phyloP scores from a whole-genome alignment of 2,329 filamentous ascomycete genomes.

The Colletotrichum paranaense region DNA sequence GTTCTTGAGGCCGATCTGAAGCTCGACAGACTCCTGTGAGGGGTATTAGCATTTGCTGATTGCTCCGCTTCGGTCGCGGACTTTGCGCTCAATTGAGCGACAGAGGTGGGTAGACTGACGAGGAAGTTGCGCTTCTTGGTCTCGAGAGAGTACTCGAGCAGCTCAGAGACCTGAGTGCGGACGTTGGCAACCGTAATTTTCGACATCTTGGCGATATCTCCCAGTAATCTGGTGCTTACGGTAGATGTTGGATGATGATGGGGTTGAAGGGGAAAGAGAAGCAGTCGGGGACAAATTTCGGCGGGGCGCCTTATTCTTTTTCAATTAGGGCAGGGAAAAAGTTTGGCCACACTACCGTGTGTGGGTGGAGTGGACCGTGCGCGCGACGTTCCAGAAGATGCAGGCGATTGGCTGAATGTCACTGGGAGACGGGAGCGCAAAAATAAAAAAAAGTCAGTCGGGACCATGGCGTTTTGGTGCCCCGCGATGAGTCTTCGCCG shows the following conservation, averaged over 20 bases:
- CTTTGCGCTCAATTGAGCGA: no score
- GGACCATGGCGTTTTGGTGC: not conserved
- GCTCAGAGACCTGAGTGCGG: slow-evolving; percentile 91
- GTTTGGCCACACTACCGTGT: slow-evolving; percentile 12
- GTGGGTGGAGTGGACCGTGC: slow-evolving; percentile 21
- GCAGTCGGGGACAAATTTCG: not conserved
- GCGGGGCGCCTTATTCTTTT: slow-evolving; percentile 26
- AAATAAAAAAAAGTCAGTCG: not conserved
- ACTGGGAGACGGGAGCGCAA: not conserved
- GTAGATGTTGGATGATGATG: slow-evolving; percentile 31
- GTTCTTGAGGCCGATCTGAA: slow-evolving; percentile 96
- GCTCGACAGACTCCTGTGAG: slow-evolving; percentile 78
- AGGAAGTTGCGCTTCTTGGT: slow-evolving; percentile 99
- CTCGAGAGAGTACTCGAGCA: slow-evolving; percentile 94
- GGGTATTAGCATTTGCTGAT: not conserved
- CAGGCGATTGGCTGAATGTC: slow-evolving; percentile 23
- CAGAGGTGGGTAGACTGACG: slow-evolving; percentile 47
- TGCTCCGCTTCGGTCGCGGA: not conserved
- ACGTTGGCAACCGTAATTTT: slow-evolving; percentile 92
- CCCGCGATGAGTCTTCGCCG: slow-evolving; percentile 25
- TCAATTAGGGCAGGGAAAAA: slow-evolving; percentile 26
- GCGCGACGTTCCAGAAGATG: slow-evolving; percentile 14
- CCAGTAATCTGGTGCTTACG: slow-evolving; percentile 39
- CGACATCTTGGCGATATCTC: slow-evolving; percentile 39
- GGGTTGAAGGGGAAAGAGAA: slow-evolving; percentile 16